Evolutionary conservation across 352 stramenopile genomes (phyloP), one percentile per base, ranked within the genome.

Genomic region (Pythium utonaiense): DNA sequence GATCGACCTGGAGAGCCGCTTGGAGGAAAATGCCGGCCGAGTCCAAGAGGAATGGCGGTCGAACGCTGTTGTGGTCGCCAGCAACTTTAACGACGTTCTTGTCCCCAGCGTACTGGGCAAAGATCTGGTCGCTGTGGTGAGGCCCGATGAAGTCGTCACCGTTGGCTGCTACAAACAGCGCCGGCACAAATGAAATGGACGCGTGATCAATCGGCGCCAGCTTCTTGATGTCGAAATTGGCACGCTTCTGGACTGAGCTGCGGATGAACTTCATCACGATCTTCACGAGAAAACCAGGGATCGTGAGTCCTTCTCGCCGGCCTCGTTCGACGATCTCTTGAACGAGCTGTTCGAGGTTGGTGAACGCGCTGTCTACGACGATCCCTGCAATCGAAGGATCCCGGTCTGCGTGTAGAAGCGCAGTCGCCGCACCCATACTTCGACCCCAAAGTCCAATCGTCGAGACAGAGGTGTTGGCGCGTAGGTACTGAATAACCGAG

Each of bases 51-150:
- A 98, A 99, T 40, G 94, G 86, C 9, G 97, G 97, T 6, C 97
- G 78, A 24, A 91, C 83, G 34, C 78, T 98, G 74, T 99, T 99
- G 78, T 99, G 97, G 72, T 99, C 97, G 34, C 97, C 97, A 49
- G 98, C 86, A 6, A 99, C 96, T 52, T 98, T 91, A 12, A 99
- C 93, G 3, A 99, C 70, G 66, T 99, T 99, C 70, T 99, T 99
- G 76, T 99, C 96, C 14, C 97, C 97, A 1, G 90, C 96, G 66
- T 99, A 99, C 42, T 85, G 79, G 16, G 70, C 82, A 71, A 76
- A 92, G 13, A 93, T 74, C 56, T 84, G 73, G 38, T 91, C 79
- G 48, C 82, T 94, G 57, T 98, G 92, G 52, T 96, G 84, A 12
- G 87, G 84, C 7, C 63, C 73, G 36, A 98, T 91, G 70, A 99